Evolutionary conservation across 257 asterid genomes (phyloP), one percentile per base, ranked within the genome.

Genomic region (Cruciata laevipes): DNA sequence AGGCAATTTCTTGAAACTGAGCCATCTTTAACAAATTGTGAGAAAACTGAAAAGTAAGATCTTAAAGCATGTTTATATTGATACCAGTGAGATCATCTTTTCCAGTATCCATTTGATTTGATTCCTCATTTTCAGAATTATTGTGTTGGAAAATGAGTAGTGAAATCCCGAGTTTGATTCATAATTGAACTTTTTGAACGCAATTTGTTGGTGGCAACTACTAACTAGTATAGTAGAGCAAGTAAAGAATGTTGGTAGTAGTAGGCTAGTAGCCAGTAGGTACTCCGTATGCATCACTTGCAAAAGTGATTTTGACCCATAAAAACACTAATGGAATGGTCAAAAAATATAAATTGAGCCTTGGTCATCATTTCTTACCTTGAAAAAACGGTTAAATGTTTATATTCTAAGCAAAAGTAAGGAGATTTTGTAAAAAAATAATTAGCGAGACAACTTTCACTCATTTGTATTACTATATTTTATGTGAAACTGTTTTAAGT

Each of bases 341-440:
- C 68, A 47, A 64, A 63, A 44, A 40, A 59, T 11, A 49, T 53
- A 49, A 74, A 44, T 55, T 21, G 47, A 63, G 25, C 35, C 27
- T 51, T 33, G 67, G 57, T 44, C 57, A 76, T 76, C 37, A 76
- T 72, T 44, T 27, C 65, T 66, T 27, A 27, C 47, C 16, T 17
- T 57, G 51, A 5, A 40, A 49, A 23, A 33, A 62, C 24, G 69
- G 44, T 31, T 69, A 62, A 53, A 61, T 66, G 42, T 55, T 51
- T 33, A 51, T 20, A 11, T 35, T 52, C 11, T 42, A 67, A 32
- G 10, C 49, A 65, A 25, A 16, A 18, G 52, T 13, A 44, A 6
- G 52, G 52, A 13, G 18, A n/a, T n/a, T n/a, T n/a, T n/a, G n/a
- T n/a, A n/a, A n/a, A n/a, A 44, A 44, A 27, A 27, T 2, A 27